Evolutionary conservation across 495 filamentous ascomycete genomes (phyloP), one percentile per base, ranked within the genome.

Genomic region (Penicillium soppii): DNA sequence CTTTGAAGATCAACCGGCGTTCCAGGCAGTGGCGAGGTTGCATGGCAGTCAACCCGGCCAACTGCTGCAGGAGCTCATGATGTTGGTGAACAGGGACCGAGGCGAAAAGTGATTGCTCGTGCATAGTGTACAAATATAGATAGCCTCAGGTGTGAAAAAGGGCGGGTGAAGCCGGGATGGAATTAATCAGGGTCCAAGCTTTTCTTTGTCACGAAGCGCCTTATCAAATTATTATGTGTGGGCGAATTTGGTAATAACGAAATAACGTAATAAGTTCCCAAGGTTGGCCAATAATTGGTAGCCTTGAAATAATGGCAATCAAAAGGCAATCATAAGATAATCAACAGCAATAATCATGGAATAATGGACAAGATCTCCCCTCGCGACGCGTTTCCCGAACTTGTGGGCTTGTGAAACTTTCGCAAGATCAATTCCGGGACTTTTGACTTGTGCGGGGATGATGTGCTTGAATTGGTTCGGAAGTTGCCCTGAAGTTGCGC

Each of bases 41-140:
- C 81, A 86, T 85, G 53, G 81, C 82, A 22, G 83, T 80, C 47
- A 89, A 64, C 38, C 84, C 86, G 19, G 84, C 78, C 45, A 90
- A 76, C 59, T 89, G 81, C 46, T 85, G 79, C 42, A 88, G 72
- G 37, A 89, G 74, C 67, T 86, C 84, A 57, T 74, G 65, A 58
- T 75, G 74, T 47, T 77, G 71, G 27, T 73, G 69, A 12, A 54
- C 59, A 7, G 72, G 71, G 40, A 76, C 74, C 63, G 71, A 74
- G 70, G 74, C 74, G 66, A 77, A 77, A 22, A 77, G 59, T 37
- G 73, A 53, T 30, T 75, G 62, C 67, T 77, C 72, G 46, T 77
- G 73, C 74, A 77, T 77, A 42, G 48, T 66, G 39, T n/a, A n/a
- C n/a, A n/a, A n/a, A n/a, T n/a, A n/a, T n/a, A n/a, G n/a, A n/a